phyloP scores from a whole-genome alignment of 2,329 filamentous ascomycete species.

The Fusarium lateritium region DNA sequence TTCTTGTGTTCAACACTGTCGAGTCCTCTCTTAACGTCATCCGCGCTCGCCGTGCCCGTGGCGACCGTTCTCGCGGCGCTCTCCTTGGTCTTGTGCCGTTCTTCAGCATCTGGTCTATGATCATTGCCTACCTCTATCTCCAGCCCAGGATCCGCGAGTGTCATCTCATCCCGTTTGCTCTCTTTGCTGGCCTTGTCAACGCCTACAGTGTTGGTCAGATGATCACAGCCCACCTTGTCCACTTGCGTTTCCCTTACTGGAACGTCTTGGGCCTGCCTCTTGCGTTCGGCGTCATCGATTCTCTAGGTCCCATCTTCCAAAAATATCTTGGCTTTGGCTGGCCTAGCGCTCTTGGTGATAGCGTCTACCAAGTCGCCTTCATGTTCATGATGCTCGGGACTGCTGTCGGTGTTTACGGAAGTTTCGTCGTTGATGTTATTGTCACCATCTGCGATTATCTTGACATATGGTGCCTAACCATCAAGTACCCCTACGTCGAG shows the following conservation, averaged over 20 bases:
- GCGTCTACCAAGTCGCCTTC: conserved; percentile 91
- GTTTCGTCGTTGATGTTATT: conserved; percentile 97
- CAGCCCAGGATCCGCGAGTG: conserved; percentile 86
- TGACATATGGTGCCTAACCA: conserved; percentile 98
- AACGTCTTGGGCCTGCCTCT: conserved; percentile 89
- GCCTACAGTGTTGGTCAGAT: conserved; percentile 96
- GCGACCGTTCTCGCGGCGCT: conserved; percentile 79
- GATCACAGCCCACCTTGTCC: conserved; percentile 93
- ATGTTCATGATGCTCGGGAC: conserved; percentile 90
- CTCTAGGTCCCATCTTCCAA: conserved; percentile 78
- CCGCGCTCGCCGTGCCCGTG: conserved; percentile 80
- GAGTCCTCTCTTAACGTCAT: conserved; percentile 88
- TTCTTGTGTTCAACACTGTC: conserved; percentile 88
- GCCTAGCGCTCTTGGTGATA: conserved; percentile 81
- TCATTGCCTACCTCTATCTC: conserved; percentile 84
- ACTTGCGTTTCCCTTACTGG: conserved; percentile 89
- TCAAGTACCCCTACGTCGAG: conserved; percentile 83
- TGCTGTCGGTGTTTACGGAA: conserved; percentile 92
- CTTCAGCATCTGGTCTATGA: conserved; percentile 81
- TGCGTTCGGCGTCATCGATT: conserved; percentile 83
- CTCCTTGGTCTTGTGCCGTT: conserved; percentile 89
- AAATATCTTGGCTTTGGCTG: conserved; percentile 75
- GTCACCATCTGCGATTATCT: conserved; percentile 98
- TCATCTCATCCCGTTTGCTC: conserved; percentile 89
- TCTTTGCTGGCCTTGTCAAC: conserved; percentile 92